These are phyloP conservation scores for Arthrobotrys musiformis DNA, from an alignment of 2,329 filamentous ascomycete species.

Conservation along the genomic window DNA sequence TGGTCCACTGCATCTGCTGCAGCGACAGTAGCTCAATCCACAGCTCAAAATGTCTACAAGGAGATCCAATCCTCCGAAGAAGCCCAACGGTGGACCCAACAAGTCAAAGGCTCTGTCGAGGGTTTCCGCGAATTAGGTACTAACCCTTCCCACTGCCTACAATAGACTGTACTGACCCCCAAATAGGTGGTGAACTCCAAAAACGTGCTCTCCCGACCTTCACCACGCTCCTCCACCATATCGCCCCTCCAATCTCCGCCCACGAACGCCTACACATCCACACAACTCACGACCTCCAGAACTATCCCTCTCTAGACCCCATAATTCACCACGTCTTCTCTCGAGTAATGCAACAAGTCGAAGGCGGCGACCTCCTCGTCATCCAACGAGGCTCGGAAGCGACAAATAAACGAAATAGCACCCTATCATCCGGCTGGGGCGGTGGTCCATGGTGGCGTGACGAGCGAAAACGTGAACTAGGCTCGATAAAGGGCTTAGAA, in stretches of 20 bases:
- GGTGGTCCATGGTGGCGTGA: conserved; percentile 96
- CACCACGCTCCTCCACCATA: conserved; percentile 90
- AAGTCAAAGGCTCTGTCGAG: conserved; percentile 88
- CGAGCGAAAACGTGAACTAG: conserved; percentile 76
- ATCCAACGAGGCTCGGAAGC: conserved; percentile 92
- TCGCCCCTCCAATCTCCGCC: conserved; percentile 94
- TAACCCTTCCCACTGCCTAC: conserved; percentile 36
- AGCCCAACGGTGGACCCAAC: conserved; percentile 93
- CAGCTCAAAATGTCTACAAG: conserved; percentile 90
- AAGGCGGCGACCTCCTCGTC: conserved; percentile 93
- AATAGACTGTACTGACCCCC: neutral
- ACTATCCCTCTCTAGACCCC: conserved; percentile 93
- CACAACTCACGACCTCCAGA: conserved; percentile 93
- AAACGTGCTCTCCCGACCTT: conserved; percentile 92
- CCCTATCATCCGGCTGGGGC: conserved; percentile 75
- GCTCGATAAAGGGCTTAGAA: conserved; percentile 79
- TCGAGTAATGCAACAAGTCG: conserved; percentile 97
- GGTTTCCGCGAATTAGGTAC: conserved; percentile 80
- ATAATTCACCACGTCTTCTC: conserved; percentile 91
- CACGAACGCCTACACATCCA: conserved; percentile 98
- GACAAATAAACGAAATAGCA: conserved; percentile 71
- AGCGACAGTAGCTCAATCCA: conserved; percentile 63
- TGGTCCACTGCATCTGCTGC: conserved; percentile 78
- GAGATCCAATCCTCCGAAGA: conserved; percentile 97
- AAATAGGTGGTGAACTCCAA: conserved; percentile 82